Evolutionary conservation across 2,329 filamentous ascomycete genomes (phyloP).

Genomic region (Botrytis tulipae): DNA sequence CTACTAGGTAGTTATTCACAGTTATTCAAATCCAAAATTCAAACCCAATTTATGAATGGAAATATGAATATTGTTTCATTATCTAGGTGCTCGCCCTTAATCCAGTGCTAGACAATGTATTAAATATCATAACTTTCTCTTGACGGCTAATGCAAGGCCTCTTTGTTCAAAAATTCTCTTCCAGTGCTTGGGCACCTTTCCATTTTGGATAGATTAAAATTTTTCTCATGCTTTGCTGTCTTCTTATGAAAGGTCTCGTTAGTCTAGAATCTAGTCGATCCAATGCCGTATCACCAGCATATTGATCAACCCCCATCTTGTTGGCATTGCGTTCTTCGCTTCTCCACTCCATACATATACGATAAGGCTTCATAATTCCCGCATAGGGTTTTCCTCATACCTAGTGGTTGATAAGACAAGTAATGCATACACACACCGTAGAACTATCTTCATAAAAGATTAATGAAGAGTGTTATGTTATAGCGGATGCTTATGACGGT

Average conservation of each 20-base stretch:
- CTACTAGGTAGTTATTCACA: neutral
- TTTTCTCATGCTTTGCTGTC: conserved; percentile 18
- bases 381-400: neutral
- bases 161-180: conserved; percentile 1
- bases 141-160: neutral
- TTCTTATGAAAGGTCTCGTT: conserved; percentile 3
- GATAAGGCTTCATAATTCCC: conserved; percentile 12
- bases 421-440: neutral
- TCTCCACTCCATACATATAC: conserved; percentile 11
- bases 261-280: conserved; percentile 5
- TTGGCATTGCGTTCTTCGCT: conserved; percentile 16
- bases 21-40: neutral
- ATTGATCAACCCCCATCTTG: conserved; percentile 18
- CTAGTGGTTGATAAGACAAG: neutral
- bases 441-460: neutral
- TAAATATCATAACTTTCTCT: neutral
- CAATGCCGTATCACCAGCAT: conserved; percentile 15
- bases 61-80: neutral
- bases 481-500: neutral
- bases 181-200: neutral
- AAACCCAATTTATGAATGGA: neutral
- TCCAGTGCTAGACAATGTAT: neutral
- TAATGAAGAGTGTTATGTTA: neutral
- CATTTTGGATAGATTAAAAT: neutral
- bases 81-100: neutral